Evolutionary conservation across 306 rosid genomes (phyloP).

Genomic region (Betula pendula): DNA sequence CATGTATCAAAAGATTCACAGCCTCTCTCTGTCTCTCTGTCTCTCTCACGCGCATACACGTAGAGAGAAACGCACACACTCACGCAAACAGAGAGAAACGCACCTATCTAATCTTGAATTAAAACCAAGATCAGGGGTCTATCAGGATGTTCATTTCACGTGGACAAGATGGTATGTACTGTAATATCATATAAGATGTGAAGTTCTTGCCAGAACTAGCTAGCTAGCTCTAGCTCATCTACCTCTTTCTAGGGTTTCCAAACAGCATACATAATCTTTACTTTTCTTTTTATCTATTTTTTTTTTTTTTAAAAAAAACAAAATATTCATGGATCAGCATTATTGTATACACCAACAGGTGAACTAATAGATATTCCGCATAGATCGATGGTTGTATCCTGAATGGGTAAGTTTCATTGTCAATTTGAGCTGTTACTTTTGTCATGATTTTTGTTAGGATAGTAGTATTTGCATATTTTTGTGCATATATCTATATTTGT

Average conservation of each 20-base stretch:
- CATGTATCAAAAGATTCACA: neutral
- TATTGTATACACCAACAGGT: conserved; percentile 18
- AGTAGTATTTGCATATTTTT: neutral
- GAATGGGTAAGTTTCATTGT: conserved; percentile 4
- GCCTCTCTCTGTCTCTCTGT: neutral
- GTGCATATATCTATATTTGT: neutral
- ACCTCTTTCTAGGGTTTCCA: conserved; percentile 31
- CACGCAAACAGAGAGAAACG: neutral
- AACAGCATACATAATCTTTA: neutral
- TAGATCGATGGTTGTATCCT: conserved; percentile 12
- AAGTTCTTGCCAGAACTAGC: conserved; percentile 35
- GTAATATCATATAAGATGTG: conserved; percentile 33
- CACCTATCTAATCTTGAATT: neutral
- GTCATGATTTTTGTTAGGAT: neutral
- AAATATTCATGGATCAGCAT: conserved; percentile 33
- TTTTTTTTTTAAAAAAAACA: neutral
- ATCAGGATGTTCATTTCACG: conserved; percentile 51
- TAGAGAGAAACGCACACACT: neutral
- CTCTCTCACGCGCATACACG: neutral
- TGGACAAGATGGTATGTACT: conserved; percentile 47
- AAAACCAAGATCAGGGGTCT: neutral
- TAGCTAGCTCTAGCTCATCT: neutral
- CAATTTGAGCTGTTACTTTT: neutral
- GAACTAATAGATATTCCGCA: conserved; percentile 29
- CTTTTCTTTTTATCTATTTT: no score